Percentiles rank a stretch among this genome's conserved stretches.
phyloP scores from a whole-genome alignment of 441 rosid genomes.

The Pelargonium australe region DNA sequence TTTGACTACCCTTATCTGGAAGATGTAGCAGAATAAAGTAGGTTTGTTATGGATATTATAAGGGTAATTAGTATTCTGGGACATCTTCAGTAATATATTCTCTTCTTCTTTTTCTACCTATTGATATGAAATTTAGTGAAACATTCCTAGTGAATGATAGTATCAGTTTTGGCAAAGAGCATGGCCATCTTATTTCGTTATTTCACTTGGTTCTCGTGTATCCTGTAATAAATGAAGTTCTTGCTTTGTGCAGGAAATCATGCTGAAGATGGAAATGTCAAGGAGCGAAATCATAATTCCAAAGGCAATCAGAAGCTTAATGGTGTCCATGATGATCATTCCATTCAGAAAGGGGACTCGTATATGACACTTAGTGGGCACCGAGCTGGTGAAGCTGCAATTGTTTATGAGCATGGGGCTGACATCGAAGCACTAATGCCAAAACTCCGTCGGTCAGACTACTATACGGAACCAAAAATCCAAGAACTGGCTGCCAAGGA shows the following conservation, averaged over 20 bases:
- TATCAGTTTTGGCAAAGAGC: no score
- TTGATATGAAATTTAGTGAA: no score
- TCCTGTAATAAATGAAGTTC: not conserved
- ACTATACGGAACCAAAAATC: constrained; percentile 83
- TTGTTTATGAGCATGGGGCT: constrained; percentile 80
- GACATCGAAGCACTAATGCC: constrained; percentile 88
- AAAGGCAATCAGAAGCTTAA: constrained; percentile 45
- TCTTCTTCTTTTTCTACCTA: no score
- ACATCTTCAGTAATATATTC: no score
- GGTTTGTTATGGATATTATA: no score
- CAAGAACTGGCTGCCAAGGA: constrained; percentile 90
- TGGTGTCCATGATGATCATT: constrained; percentile 44
- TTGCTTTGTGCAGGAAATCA: constrained; percentile 35
- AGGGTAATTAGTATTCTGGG: no score
- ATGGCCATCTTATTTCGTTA: no score
- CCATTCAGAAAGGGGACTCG: constrained; percentile 46
- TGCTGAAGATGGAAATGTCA: constrained; percentile 35
- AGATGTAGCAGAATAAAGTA: no score
- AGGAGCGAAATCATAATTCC: constrained; percentile 37
- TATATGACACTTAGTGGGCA: constrained; percentile 51
- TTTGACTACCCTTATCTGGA: no score
- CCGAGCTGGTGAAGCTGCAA: constrained; percentile 90
- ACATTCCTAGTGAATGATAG: no score
- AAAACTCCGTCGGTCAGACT: constrained; percentile 65
- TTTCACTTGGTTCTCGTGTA: no score